Conservation (phyloP, 2,329 filamentous ascomycete species). For the Venturia pyrina region DNA sequence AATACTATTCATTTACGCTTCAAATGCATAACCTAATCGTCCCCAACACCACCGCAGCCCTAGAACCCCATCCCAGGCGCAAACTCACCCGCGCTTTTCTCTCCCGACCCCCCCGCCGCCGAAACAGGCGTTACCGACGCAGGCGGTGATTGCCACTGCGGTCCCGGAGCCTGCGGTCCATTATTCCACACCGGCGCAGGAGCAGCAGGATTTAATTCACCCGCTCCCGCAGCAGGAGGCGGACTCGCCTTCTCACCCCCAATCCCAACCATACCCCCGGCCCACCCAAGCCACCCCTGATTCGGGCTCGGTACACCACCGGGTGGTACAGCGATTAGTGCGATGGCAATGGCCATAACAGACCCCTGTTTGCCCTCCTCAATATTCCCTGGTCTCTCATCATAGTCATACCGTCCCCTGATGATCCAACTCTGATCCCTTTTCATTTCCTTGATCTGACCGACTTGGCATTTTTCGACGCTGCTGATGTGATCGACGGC, state of each 20-base stretch:
- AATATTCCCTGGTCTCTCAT: not conserved
- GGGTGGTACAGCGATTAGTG: not conserved
- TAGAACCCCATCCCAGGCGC: not conserved
- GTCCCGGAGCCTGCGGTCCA: not conserved
- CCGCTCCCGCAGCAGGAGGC: not conserved
- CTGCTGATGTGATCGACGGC: constrained; percentile 6
- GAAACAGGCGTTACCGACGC: not conserved
- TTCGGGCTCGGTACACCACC: not conserved
- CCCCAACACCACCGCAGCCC: no score
- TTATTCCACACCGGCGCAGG: not conserved
- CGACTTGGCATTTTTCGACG: not conserved
- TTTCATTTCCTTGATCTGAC: not conserved
- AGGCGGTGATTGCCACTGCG: not conserved
- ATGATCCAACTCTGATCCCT: constrained; percentile 4
- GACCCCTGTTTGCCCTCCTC: not conserved
- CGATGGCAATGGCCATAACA: not conserved
- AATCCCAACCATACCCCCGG: not conserved
- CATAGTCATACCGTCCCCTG: constrained; percentile 6
- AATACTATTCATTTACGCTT: no score
- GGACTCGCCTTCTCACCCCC: not conserved
- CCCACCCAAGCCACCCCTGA: not conserved
- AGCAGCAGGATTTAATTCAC: not conserved
- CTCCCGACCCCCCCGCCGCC: not conserved
- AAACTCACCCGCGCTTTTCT: not conserved
- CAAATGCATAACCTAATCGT: no score